Evolutionary conservation across 2,329 filamentous ascomycete genomes (phyloP).

Genomic region (Sclerotinia subarctica): DNA sequence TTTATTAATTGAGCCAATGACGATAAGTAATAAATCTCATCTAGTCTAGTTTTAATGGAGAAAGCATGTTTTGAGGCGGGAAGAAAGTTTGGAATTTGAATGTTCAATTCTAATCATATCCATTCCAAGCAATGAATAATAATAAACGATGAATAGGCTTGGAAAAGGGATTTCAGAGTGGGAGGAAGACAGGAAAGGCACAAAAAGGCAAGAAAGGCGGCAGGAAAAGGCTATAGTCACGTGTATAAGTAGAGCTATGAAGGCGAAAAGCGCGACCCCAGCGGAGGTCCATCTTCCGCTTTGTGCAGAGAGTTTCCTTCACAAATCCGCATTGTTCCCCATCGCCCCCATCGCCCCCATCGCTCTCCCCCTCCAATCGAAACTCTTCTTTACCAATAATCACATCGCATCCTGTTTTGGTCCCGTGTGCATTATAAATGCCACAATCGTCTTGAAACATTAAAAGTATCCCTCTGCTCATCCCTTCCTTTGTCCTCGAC

Average conservation of each 20-base stretch:
- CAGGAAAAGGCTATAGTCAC: too few relatives aligned
- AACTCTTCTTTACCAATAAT: not conserved
- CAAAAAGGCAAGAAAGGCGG: not conserved
- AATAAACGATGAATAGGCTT: too few relatives aligned
- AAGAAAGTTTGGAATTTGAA: too few relatives aligned
- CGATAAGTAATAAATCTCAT: too few relatives aligned
- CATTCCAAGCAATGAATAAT: too few relatives aligned
- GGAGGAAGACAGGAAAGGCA: not conserved
- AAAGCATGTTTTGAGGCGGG: too few relatives aligned
- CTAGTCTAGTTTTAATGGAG: too few relatives aligned
- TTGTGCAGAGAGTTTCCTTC: slow-evolving; percentile 2
- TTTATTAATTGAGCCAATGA: too few relatives aligned
- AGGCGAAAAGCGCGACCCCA: not conserved
- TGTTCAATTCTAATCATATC: too few relatives aligned
- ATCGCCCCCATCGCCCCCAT: too few relatives aligned
- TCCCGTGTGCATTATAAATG: not conserved
- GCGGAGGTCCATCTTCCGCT: slow-evolving; percentile 7
- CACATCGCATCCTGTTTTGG: not conserved
- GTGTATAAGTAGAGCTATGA: too few relatives aligned
- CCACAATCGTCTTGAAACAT: not conserved
- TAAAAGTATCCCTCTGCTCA: not conserved
- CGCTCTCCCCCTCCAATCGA: not conserved
- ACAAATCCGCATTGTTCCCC: not conserved
- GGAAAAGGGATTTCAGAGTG: not conserved
- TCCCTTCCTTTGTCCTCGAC: not conserved